Evolutionary conservation across 345 rosid species (phyloP), one percentile per base, ranked within the genome.

Genomic region (Isatis tinctoria): DNA sequence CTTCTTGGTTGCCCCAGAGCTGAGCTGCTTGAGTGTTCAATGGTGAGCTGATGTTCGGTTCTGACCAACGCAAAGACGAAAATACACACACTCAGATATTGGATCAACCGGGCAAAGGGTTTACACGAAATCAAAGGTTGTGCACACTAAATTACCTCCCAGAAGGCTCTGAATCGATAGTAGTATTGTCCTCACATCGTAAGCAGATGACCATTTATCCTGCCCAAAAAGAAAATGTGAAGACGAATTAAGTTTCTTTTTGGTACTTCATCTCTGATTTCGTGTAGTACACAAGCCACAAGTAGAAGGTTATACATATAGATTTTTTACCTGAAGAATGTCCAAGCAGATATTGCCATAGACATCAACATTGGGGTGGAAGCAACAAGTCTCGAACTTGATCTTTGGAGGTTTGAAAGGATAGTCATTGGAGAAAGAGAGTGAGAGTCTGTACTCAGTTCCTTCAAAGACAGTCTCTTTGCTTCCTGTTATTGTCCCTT

Each of bases 191-290:
- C 97, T 84, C 18, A 92, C 97, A 82, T 95, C 99, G 63, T 95
- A 95, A 10, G 99, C 99, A 16, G 99, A 95, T 17, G 97, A 95
- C 97, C 97, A 95, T 79, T 95, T 88, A 74, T 92, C 97, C 99
- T 94, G 60, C 60, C 45, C 63, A 71, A 60, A 5, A 43, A 35
- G 16, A 74, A 5, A 28, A 43, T 17, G 13, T 3, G 18, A 27
- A 24, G 27, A 36, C 35, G 0, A 20, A 20, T 64, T 56, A 35
- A 14, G n/a, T 43, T 62, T 12, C 24, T 30, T 57, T 61, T 8
- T 32, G 66, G 3, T 6, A 18, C 32, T 59, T 49, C 8, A 24
- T 20, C 11, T 60, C 35, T 39, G 45, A 47, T 8, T 14, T 3
- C 17, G 62, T 30, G 59, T 39, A 41, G 27, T 16, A n/a, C 17